Conservation (phyloP, 257 asterid genomes). For the Knoxia roxburghii region DNA sequence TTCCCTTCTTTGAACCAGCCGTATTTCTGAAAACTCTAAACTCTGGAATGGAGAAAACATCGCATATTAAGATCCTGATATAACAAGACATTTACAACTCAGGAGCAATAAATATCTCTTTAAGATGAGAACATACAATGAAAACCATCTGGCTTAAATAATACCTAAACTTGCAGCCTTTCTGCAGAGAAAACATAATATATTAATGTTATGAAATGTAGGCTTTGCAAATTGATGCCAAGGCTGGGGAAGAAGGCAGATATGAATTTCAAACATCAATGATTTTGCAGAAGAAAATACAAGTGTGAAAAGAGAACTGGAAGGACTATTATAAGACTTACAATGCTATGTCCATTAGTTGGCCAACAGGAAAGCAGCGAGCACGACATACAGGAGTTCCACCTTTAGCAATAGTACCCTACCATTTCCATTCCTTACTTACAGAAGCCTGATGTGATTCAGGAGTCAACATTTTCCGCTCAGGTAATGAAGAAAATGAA, state of each 20-base stretch:
- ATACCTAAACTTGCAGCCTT: no score
- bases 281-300: background rate
- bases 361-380: conserved; percentile 97
- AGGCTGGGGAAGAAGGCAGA: background rate
- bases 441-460: conserved; percentile 41
- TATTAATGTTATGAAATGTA: background rate
- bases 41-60: no score
- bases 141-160: no score
- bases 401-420: conserved; percentile 88
- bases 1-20: no score
- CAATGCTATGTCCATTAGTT: conserved; percentile 69
- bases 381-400: conserved; percentile 83
- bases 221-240: background rate
- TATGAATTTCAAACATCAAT: background rate
- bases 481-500: conserved; percentile 35
- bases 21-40: no score
- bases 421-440: conserved; percentile 91
- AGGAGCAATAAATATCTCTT: no score
- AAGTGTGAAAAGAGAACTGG: background rate
- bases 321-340: conserved; percentile 36
- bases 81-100: no score
- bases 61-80: no score
- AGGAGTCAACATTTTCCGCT: conserved; percentile 44
- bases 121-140: no score
- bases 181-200: no score